These are phyloP conservation scores for Themeda triandra DNA, from an alignment of 176 grass and related monocot genomes.

Conservation along the genomic window DNA sequence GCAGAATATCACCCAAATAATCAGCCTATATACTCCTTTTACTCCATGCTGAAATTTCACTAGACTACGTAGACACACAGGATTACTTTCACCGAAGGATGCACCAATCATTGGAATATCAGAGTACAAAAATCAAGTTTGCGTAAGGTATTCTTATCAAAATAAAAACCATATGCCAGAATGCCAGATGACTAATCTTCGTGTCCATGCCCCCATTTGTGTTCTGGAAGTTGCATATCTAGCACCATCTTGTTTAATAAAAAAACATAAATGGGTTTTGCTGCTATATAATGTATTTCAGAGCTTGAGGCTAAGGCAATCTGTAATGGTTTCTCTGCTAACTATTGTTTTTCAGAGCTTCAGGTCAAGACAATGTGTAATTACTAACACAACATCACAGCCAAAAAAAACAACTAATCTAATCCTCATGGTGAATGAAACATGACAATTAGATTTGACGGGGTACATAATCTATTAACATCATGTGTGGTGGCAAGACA, in stretches of 20 bases:
- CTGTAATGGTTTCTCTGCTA: neutral
- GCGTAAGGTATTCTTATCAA: neutral
- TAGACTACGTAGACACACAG: too few species aligned
- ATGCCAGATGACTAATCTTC: neutral
- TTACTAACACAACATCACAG: neutral
- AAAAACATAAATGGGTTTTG: neutral
- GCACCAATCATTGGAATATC: neutral
- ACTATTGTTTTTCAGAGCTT: neutral
- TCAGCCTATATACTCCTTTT: too few species aligned
- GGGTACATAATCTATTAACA: too few species aligned
- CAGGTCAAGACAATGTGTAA: neutral
- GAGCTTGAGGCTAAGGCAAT: too few species aligned
- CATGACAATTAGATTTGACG: too few species aligned
- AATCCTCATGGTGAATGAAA: too few species aligned
- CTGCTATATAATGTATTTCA: too few species aligned
- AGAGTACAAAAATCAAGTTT: neutral
- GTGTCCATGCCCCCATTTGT: neutral
- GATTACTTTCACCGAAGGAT: neutral
- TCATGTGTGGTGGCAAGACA: too few species aligned
- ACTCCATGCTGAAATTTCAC: too few species aligned
- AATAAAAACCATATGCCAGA: neutral
- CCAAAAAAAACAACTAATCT: neutral
- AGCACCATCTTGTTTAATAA: neutral
- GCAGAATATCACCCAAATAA: too few species aligned
- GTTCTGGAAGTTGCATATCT: neutral